Evolutionary conservation across 2,329 filamentous ascomycete species (phyloP), one percentile per base, ranked within the genome.

Genomic region (Cladosporium sp.): DNA sequence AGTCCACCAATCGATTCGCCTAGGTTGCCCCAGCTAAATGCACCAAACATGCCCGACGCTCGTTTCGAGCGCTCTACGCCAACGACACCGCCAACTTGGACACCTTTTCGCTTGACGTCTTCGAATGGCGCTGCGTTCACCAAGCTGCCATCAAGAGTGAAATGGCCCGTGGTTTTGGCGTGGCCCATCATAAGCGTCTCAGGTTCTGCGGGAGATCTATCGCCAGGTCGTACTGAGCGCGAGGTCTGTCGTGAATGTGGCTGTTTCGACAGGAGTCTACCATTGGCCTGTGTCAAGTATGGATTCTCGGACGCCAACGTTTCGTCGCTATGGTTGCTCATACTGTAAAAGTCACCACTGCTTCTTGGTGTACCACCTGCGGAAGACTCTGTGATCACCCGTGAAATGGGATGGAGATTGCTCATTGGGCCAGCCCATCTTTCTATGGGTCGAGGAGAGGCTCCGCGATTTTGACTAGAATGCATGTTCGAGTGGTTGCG

Each of bases 141-240:
- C 20, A 99, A 78, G 1, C 94, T 96, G 0, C 92, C 92, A 70
- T 99, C 94, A 6, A 99, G 77, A 0, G 87, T 91, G 67, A 99
- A 99, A 0, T 90, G 92, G 3, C 94, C 94, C 73, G 91, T 89
- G 2, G 97, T 85, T 67, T 99, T 94, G 2, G 90, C 93, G 74
- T 96, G 99, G 0, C 92, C 94, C 94, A 99, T 99, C 86, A 99
- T 95, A 56, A 99, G 77, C 1, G 88, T 87, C 71, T 97, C 92
- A 0, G 90, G 86, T 39, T 79, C 72, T 76, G 79, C 68, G 77
- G 76, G 75, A 64, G 59, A 73, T 76, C 43, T 61, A 76, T 79
- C 68, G 63, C 59, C 73, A 75, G 49, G 61, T 37, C 60, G 59
- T 14, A 61, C 61, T 9, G 66, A 66, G 30, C 63, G 61, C n/a